phyloP scores from a whole-genome alignment of 2,329 filamentous ascomycete genomes.

The Clarireedia homoeocarpa region DNA sequence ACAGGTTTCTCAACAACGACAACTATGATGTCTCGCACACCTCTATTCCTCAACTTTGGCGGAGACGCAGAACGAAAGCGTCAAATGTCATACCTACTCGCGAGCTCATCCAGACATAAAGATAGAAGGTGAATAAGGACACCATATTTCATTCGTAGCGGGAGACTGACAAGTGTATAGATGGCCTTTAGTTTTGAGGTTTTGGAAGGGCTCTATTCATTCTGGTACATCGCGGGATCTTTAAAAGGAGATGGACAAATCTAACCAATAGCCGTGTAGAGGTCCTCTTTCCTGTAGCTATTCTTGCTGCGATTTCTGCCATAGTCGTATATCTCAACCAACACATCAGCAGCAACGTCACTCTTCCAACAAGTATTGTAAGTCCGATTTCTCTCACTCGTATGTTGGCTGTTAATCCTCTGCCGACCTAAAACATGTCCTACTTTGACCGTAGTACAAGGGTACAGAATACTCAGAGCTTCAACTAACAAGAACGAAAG shows the following conservation, averaged over 20 bases:
- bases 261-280: slow-evolving; percentile 25
- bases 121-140: slow-evolving; percentile 21
- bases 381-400: slow-evolving; percentile 13
- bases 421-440: not conserved
- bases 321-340: slow-evolving; percentile 51
- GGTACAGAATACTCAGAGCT: not conserved
- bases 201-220: slow-evolving; percentile 58
- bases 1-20: not conserved
- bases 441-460: too few relatives aligned
- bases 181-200: slow-evolving; percentile 55
- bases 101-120: slow-evolving; percentile 25
- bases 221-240: slow-evolving; percentile 19
- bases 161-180: slow-evolving; percentile 30
- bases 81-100: slow-evolving; percentile 20
- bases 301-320: slow-evolving; percentile 51
- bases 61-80: slow-evolving; percentile 11
- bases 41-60: slow-evolving; percentile 18
- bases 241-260: not conserved
- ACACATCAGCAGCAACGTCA: slow-evolving; percentile 41
- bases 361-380: slow-evolving; percentile 50
- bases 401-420: not conserved
- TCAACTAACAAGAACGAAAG: slow-evolving; percentile 23
- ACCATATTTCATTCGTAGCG: not conserved
- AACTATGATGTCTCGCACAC: slow-evolving; percentile 16
- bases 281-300: slow-evolving; percentile 47